These are phyloP conservation scores for Xylariales sp. DNA, from an alignment of 2,329 filamentous ascomycete species.

Conservation along the genomic window DNA sequence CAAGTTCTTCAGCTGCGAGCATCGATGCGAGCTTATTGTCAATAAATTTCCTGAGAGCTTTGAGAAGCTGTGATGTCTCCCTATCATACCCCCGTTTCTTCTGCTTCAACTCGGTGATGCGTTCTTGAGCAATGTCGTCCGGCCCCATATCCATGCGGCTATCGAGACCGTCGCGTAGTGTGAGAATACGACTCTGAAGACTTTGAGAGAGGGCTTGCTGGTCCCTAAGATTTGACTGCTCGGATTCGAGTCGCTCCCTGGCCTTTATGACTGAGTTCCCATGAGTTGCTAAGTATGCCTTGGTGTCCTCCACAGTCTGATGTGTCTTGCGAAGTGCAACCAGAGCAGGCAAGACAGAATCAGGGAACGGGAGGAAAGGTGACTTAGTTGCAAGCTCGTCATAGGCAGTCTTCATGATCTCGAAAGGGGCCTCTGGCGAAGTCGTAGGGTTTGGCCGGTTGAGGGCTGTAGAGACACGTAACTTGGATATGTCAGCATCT, in stretches of 20 bases:
- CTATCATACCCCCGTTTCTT: conserved; percentile 57
- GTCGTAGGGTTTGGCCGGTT: conserved; percentile 12
- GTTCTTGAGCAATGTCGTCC: conserved; percentile 57
- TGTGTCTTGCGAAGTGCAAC: conserved; percentile 66
- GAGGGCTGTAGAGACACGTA: conserved; percentile 9
- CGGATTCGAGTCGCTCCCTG: conserved; percentile 43
- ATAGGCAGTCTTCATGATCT: conserved; percentile 61
- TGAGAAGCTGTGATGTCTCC: conserved; percentile 57
- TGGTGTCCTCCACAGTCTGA: conserved; percentile 60
- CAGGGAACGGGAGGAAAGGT: conserved; percentile 61
- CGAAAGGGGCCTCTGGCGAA: conserved; percentile 30
- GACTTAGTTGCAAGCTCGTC: conserved; percentile 55
- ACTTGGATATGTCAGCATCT: too few relatives aligned
- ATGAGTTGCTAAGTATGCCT: conserved; percentile 49
- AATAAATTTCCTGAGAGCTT: conserved; percentile 65
- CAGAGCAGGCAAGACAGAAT: conserved; percentile 66
- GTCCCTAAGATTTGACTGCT: conserved; percentile 47
- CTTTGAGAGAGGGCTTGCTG: conserved; percentile 51
- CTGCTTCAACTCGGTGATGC: conserved; percentile 54
- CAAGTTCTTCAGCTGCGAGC: conserved; percentile 78
- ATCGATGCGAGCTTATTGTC: conserved; percentile 65
- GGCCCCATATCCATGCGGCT: conserved; percentile 54
- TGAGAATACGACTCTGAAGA: conserved; percentile 50
- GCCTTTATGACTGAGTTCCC: conserved; percentile 36
- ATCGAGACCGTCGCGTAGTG: conserved; percentile 53